These are phyloP conservation scores for Cadophora gregata DNA, from an alignment of 2,329 filamentous ascomycete species.

Conservation along the genomic window DNA sequence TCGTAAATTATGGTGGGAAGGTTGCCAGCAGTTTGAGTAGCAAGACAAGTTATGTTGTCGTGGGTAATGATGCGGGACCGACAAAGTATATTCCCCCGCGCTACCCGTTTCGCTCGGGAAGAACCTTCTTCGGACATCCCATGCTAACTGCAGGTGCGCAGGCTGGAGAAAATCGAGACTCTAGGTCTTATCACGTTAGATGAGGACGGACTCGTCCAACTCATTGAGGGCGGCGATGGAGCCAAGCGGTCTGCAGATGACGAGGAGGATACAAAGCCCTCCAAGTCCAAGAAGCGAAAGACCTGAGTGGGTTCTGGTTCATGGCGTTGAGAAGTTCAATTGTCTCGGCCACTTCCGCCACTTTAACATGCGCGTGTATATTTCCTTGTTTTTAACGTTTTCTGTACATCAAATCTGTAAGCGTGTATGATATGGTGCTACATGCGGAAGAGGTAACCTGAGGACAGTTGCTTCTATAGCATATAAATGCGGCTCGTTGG, in stretches of 20 bases:
- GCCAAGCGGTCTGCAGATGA: conserved; percentile 28
- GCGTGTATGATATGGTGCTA: neutral
- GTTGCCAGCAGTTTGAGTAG: conserved; percentile 33
- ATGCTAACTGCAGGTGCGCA: conserved; percentile 4
- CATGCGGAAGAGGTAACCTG: neutral
- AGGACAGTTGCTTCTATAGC: neutral
- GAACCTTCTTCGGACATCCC: neutral
- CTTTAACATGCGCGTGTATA: neutral
- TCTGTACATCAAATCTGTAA: neutral
- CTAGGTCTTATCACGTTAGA: conserved; percentile 29
- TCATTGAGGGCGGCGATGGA: conserved; percentile 28
- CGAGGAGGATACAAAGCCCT: conserved; percentile 30
- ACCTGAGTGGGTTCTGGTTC: conserved; percentile 16
- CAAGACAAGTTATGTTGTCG: conserved; percentile 36
- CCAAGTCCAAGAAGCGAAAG: conserved; percentile 32
- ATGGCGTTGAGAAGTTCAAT: neutral
- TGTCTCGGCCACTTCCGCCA: too few species aligned
- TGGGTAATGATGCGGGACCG: conserved; percentile 38
- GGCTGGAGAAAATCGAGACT: conserved; percentile 33
- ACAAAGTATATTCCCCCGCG: conserved; percentile 30
- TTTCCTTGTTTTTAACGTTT: neutral
- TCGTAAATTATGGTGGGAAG: conserved; percentile 35
- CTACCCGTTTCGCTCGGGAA: neutral
- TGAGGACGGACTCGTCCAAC: conserved; percentile 32
- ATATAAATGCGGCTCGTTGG: neutral